phyloP scores from a whole-genome alignment of 192 early-diverging fungal genomes.

The Obelidium mucronatum region DNA sequence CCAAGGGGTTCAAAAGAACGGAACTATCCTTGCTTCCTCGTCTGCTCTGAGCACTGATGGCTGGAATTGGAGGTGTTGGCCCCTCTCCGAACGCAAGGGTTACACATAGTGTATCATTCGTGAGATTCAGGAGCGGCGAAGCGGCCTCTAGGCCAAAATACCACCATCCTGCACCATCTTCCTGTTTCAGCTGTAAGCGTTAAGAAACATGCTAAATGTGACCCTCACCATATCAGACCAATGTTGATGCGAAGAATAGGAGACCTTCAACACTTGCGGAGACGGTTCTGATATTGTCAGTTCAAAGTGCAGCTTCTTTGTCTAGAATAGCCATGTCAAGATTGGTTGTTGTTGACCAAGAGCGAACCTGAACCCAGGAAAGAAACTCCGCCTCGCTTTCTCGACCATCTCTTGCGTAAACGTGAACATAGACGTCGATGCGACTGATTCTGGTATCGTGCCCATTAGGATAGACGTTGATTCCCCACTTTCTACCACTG shows the following conservation, averaged over 20 bases:
- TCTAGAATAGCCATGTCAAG: not conserved
- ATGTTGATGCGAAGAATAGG: slow-evolving; percentile 2
- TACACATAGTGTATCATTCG: slow-evolving; percentile 22
- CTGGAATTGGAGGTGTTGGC: not conserved
- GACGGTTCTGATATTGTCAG: slow-evolving; percentile 2
- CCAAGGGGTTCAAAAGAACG: slow-evolving; percentile 1
- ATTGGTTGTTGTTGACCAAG: not conserved
- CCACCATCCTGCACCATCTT: slow-evolving; percentile 19
- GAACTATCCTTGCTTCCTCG: not conserved
- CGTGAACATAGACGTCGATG: slow-evolving; percentile 20
- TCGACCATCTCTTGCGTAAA: not conserved
- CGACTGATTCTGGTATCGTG: not conserved
- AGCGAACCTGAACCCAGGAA: not conserved
- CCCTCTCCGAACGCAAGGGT: not conserved
- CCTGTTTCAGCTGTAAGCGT: not conserved
- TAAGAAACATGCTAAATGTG: not conserved
- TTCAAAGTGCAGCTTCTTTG: slow-evolving; percentile 21
- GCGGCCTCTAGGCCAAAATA: slow-evolving; percentile 16
- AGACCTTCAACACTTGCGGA: not conserved
- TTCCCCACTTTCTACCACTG: slow-evolving; percentile 27
- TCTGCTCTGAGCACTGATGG: not conserved
- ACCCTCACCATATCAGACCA: not conserved
- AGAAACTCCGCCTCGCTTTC: slow-evolving; percentile 23
- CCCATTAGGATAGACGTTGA: slow-evolving; percentile 27
- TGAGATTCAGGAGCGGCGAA: slow-evolving; percentile 4